These are phyloP conservation scores for Ustilago curta DNA, from an alignment of 1,284 basidiomycete genomes.

Conservation along the genomic window DNA sequence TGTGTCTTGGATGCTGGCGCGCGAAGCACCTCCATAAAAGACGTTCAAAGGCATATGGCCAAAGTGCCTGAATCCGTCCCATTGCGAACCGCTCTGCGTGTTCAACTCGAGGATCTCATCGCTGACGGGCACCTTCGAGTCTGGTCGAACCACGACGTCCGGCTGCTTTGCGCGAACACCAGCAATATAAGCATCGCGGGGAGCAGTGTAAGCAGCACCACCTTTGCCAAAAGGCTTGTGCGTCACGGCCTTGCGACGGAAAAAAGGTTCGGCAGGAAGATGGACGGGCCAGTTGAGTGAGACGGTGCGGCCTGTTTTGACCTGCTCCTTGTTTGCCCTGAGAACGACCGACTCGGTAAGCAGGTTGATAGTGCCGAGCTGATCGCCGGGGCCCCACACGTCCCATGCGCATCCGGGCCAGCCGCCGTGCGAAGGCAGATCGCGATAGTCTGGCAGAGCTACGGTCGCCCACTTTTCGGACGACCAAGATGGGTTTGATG, in stretches of 20 bases:
- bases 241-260: constrained; percentile 41
- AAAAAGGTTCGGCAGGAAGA: constrained; percentile 57
- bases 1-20: constrained; percentile 49
- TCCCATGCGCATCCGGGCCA: constrained; percentile 74
- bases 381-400: constrained; percentile 78
- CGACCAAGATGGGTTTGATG: not conserved
- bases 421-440: constrained; percentile 57
- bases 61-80: constrained; percentile 75
- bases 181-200: constrained; percentile 34
- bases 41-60: constrained; percentile 55
- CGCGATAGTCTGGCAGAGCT: constrained; percentile 44
- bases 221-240: constrained; percentile 51
- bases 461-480: constrained; percentile 44
- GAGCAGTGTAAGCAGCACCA: constrained; percentile 29
- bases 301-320: constrained; percentile 69
- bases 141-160: constrained; percentile 25
- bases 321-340: constrained; percentile 76
- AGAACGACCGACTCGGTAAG: constrained; percentile 77
- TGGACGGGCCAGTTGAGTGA: constrained; percentile 62
- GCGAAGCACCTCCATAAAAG: constrained; percentile 56
- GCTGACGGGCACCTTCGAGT: constrained; percentile 37
- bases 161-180: constrained; percentile 14
- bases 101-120: constrained; percentile 73
- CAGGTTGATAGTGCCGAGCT: constrained; percentile 79
- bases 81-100: constrained; percentile 80